Conservation (phyloP, 2,329 filamentous ascomycete species). For the Pleoardoris graminearum region DNA sequence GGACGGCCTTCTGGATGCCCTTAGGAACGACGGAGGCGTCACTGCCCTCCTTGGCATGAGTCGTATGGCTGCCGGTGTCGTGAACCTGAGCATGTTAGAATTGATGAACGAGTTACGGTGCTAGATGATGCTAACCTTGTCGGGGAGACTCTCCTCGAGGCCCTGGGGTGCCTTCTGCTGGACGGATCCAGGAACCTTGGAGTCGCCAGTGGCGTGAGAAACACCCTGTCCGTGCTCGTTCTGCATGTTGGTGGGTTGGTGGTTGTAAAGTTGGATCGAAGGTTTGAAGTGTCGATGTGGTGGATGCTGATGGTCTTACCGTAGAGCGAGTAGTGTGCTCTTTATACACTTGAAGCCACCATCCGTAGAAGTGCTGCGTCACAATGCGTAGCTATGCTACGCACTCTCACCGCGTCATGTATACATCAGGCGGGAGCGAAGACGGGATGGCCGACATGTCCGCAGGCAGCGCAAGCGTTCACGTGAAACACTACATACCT, state of each 20-base stretch:
- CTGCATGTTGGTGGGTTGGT: conserved; percentile 21
- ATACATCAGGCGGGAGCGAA: neutral
- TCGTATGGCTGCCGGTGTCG: conserved; percentile 45
- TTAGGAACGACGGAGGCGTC: conserved; percentile 48
- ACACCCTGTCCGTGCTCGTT: conserved; percentile 47
- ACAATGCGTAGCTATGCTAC: neutral
- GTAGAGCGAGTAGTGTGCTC: neutral
- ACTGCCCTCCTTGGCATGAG: conserved; percentile 46
- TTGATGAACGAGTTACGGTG: neutral
- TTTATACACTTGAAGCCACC: neutral
- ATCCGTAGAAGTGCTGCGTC: neutral
- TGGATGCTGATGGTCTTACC: neutral
- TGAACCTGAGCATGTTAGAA: conserved; percentile 36
- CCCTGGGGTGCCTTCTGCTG: conserved; percentile 46
- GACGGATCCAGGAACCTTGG: conserved; percentile 45
- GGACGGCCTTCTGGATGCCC: conserved; percentile 50
- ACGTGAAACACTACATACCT: neutral
- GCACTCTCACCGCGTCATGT: conserved; percentile 1
- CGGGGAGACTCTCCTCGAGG: conserved; percentile 47
- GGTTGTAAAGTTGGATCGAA: neutral
- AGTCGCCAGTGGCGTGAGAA: conserved; percentile 48
- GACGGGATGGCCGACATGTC: neutral
- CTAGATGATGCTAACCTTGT: conserved; percentile 28
- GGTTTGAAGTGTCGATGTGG: neutral
- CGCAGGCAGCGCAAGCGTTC: neutral